These are phyloP conservation scores for Fusarium coicis DNA, from an alignment of 2,329 filamentous ascomycete species.

Conservation along the genomic window DNA sequence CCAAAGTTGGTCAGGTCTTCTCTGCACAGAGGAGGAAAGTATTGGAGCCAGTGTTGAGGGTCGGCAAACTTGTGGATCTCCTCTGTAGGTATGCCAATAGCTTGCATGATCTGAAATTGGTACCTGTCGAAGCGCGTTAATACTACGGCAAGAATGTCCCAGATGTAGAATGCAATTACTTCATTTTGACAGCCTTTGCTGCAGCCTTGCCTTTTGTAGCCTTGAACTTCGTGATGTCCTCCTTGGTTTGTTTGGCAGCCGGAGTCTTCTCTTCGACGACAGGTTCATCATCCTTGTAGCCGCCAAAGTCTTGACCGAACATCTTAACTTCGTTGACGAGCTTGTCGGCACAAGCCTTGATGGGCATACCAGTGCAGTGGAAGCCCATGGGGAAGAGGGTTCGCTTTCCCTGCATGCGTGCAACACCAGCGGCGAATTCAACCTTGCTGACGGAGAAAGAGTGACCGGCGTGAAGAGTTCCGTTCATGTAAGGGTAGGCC, in stretches of 20 bases:
- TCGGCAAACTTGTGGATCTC: constrained; percentile 96
- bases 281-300: constrained; percentile 72
- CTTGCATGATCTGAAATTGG: constrained; percentile 94
- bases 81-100: constrained; percentile 84
- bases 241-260: constrained; percentile 74
- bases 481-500: constrained; percentile 79
- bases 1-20: constrained; percentile 86
- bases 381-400: constrained; percentile 91
- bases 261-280: constrained; percentile 62
- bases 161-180: constrained; percentile 51
- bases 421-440: constrained; percentile 89
- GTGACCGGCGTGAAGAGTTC: constrained; percentile 89
- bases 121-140: constrained; percentile 58
- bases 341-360: constrained; percentile 98
- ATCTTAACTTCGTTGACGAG: constrained; percentile 87
- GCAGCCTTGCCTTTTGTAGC: constrained; percentile 93
- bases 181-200: constrained; percentile 89
- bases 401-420: constrained; percentile 89
- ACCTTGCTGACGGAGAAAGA: constrained; percentile 92
- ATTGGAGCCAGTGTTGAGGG: constrained; percentile 89
- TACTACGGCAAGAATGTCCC: no score
- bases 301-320: constrained; percentile 88
- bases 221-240: constrained; percentile 90
- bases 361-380: constrained; percentile 94
- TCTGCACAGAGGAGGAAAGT: constrained; percentile 74